Percentiles rank a stretch among this genome's conserved stretches.
Evolutionary conservation across 805 yeast species (phyloP).

Genomic region (Hanseniaspora jakobsenii): DNA sequence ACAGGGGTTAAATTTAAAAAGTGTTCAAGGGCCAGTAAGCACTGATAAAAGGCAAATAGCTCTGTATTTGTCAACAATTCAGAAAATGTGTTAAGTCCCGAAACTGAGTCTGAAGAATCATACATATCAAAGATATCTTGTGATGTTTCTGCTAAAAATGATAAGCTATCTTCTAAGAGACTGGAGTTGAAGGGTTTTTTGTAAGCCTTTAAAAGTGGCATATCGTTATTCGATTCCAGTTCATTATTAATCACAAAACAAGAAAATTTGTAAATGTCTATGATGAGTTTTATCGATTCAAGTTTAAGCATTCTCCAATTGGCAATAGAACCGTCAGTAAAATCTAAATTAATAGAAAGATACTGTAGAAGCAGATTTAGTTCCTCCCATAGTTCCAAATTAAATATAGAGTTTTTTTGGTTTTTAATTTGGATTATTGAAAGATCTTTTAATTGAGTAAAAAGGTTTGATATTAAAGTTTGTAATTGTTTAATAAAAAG

Average conservation of each 20-base stretch:
- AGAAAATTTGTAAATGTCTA: not conserved
- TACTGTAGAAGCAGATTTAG: not conserved
- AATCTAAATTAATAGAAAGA: not conserved
- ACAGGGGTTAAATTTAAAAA: slow-evolving; percentile 16
- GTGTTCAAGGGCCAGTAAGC: slow-evolving; percentile 17
- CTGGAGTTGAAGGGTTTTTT: slow-evolving; percentile 4
- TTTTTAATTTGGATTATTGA: too few relatives aligned
- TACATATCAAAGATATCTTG: slow-evolving; percentile 6
- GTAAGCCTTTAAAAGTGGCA: not conserved
- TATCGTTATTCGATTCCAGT: too few relatives aligned
- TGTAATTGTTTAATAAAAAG: too few relatives aligned
- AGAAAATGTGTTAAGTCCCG: slow-evolving; percentile 18
- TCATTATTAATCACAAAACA: not conserved
- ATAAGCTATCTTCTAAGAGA: slow-evolving; percentile 16
- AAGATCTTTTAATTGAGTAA: too few relatives aligned
- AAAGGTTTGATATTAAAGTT: too few relatives aligned
- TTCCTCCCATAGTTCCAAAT: not conserved
- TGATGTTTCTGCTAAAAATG: slow-evolving; percentile 20
- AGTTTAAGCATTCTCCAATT: not conserved
- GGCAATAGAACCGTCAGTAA: not conserved
- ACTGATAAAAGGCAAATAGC: slow-evolving; percentile 19
- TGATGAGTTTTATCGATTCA: not conserved
- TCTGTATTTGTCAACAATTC: not conserved
- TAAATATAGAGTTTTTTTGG: too few relatives aligned
- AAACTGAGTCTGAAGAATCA: too few relatives aligned